Conservation (phyloP, 1,139 yeast genomes). For the Yamadazyma sp. region DNA sequence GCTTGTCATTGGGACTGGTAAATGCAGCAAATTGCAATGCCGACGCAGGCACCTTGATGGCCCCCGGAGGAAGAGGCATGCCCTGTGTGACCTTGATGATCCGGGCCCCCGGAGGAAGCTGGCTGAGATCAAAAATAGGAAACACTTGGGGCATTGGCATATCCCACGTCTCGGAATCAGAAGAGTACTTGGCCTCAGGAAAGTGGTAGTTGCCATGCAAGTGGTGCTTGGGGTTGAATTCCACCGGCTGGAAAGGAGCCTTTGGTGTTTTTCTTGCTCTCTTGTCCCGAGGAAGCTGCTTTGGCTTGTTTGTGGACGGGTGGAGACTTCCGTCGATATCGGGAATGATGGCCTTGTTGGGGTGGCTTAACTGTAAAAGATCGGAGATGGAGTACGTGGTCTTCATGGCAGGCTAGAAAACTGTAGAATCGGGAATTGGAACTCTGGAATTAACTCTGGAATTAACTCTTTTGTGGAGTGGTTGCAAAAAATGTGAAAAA, state of each 20-base stretch:
- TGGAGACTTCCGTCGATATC: not conserved
- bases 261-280: too few species aligned
- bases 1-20: not conserved
- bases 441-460: too few species aligned
- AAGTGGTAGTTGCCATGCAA: not conserved
- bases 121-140: constrained; percentile 3
- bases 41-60: constrained; percentile 2
- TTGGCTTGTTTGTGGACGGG: too few species aligned
- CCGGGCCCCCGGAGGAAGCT: constrained; percentile 14
- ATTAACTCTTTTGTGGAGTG: constrained; percentile 9
- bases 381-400: constrained; percentile 10
- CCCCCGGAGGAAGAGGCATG: constrained; percentile 15
- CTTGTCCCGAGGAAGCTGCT: too few species aligned
- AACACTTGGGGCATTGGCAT: not conserved
- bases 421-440: too few species aligned
- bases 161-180: not conserved
- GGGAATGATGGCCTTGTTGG: not conserved
- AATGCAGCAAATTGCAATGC: constrained; percentile 1
- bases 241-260: not conserved
- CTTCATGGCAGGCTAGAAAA: too few species aligned
- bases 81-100: constrained; percentile 26
- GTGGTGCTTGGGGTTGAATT: not conserved
- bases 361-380: constrained; percentile 9
- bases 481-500: constrained; percentile 8
- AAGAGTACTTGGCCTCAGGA: too few species aligned